These are phyloP conservation scores for Annulohypoxylon bovei DNA, from an alignment of 495 filamentous ascomycete genomes.

Conservation along the genomic window DNA sequence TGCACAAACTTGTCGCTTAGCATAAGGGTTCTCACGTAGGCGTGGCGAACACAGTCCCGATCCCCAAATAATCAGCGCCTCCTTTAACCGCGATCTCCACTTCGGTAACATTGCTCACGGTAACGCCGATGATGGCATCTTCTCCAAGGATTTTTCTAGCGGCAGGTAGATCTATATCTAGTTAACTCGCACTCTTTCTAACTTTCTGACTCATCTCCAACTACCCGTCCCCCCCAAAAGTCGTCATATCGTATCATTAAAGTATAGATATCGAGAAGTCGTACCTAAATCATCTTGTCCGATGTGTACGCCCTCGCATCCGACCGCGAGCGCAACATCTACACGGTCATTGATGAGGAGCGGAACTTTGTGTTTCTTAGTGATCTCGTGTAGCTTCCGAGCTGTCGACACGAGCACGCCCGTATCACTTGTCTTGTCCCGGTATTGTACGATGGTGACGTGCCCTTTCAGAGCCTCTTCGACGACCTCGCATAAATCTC, in stretches of 20 bases:
- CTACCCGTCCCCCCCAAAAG: background rate
- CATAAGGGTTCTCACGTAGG: conserved; percentile 65
- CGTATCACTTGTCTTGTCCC: conserved; percentile 88
- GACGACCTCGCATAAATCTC: conserved; percentile 77
- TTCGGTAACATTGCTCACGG: conserved; percentile 73
- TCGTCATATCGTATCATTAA: background rate
- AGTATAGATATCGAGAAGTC: background rate
- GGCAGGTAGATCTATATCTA: conserved; percentile 62
- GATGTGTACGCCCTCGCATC: conserved; percentile 90
- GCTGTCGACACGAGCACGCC: conserved; percentile 75
- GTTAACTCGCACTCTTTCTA: background rate
- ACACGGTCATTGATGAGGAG: conserved; percentile 96
- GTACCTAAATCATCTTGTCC: conserved; percentile 93
- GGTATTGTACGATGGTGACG: conserved; percentile 87
- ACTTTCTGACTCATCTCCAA: background rate
- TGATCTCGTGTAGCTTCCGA: conserved; percentile 74
- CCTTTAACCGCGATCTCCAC: conserved; percentile 70
- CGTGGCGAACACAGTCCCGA: conserved; percentile 88
- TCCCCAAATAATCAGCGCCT: conserved; percentile 88
- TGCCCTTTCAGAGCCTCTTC: conserved; percentile 81
- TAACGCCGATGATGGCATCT: conserved; percentile 74
- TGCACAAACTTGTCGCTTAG: background rate
- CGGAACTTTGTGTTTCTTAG: conserved; percentile 73
- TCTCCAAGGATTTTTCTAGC: conserved; percentile 79
- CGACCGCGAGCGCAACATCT: conserved; percentile 86